phyloP scores from a whole-genome alignment of 129 eudicot genomes.

The Logfia minima region DNA sequence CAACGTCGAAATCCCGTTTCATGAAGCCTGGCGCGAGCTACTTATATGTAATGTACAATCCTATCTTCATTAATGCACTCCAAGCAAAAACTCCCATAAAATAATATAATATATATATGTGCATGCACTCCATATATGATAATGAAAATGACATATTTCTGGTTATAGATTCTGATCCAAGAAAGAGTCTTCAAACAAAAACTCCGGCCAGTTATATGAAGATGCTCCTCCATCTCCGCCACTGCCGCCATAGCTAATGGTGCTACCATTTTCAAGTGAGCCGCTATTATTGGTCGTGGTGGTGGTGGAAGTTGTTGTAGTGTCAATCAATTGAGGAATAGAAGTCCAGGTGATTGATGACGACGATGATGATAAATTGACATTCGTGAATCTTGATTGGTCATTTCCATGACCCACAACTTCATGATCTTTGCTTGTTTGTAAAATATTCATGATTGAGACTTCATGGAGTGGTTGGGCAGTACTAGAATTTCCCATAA shows the following conservation, averaged over 20 bases:
- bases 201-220: constrained; percentile 46
- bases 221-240: constrained; percentile 38
- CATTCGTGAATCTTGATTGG: constrained; percentile 34
- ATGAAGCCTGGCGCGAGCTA: constrained; percentile 4
- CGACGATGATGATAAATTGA: constrained; percentile 22
- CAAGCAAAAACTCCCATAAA: constrained; percentile 12
- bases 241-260: constrained; percentile 22
- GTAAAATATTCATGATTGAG: constrained; percentile 35
- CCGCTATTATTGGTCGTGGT: constrained; percentile 15
- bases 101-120: not conserved
- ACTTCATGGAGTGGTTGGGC: constrained; percentile 54
- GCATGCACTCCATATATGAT: not conserved
- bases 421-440: constrained; percentile 30
- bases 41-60: constrained; percentile 9
- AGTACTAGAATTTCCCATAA: constrained; percentile 23
- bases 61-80: constrained; percentile 5
- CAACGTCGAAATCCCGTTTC: not conserved
- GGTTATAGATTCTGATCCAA: constrained; percentile 31
- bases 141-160: constrained; percentile 17
- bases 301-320: not conserved
- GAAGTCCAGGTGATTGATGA: constrained; percentile 14
- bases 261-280: constrained; percentile 30
- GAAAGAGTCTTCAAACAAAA: constrained; percentile 35
- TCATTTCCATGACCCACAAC: constrained; percentile 23
- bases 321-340: constrained; percentile 28